Evolutionary conservation across 2,329 filamentous ascomycete species (phyloP), one percentile per base, ranked within the genome.

Genomic region (Trematosphaeria pertusa): DNA sequence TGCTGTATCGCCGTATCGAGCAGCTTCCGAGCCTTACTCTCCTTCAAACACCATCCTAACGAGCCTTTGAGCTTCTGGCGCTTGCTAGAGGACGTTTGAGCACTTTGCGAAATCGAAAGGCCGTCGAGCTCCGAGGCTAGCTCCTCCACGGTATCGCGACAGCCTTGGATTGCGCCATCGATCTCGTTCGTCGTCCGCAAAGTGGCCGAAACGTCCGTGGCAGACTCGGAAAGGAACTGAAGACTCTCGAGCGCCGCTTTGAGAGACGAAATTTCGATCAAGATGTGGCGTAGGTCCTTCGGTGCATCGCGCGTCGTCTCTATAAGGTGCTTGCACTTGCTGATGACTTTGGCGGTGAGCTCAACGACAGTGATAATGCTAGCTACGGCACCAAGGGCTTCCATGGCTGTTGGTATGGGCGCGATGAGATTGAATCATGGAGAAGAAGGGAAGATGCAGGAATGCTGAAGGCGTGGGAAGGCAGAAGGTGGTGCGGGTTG

Each of bases 321-420:
- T 26, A 52, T 39, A 18, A 46, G 21, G 20, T 42, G 34, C 18
- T 49, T 48, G 41, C 50, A 52, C n/a, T 28, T 28, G 15, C 26
- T 46, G 42, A 49, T 49, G 26, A 46, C 22, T 18, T 44, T 48
- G 7, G 18, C 36, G 5, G 26, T 43, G 18, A 43, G 15, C 12
- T 51, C 39, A 6, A 52, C 33, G n/a, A 45, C 37, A 11, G 48
- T 42, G 11, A 48, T 19, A n/a, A 35, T 30, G 18, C 48, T 36
- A 12, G 34, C 32, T 5, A 17, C 40, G 28, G 42, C 31, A 28
- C 43, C 37, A 17, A 51, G 37, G 10, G 22, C 34, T 30, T 51
- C 43, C n/a, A n/a, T n/a, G n/a, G n/a, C n/a, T n/a, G n/a, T n/a
- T n/a, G n/a, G n/a, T n/a, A n/a, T n/a, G n/a, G n/a, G n/a, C n/a